Base-by-base conservation (phyloP, 306 rosid species). In the Prunus campanulata region DNA sequence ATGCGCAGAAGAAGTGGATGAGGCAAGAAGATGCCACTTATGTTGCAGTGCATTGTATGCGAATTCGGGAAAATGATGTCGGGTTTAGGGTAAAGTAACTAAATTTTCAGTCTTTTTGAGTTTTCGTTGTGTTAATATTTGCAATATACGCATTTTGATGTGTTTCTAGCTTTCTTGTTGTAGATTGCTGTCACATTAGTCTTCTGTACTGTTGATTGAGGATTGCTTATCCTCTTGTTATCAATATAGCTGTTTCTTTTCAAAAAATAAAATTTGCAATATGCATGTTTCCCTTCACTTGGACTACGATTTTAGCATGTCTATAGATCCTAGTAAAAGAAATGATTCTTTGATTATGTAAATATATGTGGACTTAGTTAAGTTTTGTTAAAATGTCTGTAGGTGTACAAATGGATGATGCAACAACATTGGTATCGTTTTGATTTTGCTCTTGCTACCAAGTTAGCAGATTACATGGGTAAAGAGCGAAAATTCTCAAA, bases 341-440 rank as follows among this genome's bases (percentile, higher is more conserved):
- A 35, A 35, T 35, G 42, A 35, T 35, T 1, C 42, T 16, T 13
- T 51, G 56, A 51, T 35, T 35, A 13, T 15, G 20, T 24, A 24
- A 24, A 59, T 59, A 11, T 24, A 24, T 24, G 3, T 64, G 50
- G 50, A 39, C 6, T 18, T 71, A 8, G 46, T 25, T 51, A 18
- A 51, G 25, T 30, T 11, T 70, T 4, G 2, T 2, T 4, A 16
- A 71, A 71, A 29, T 54, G 52, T 61, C 44, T 59, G 55, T 30
- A 93, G 98, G 98, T 94, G 54, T 94, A 94, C 93, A 91, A 87
- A 85, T 94, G 98, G 97, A 92, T 87, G 97, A 85, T 94, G 96
- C 91, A 89, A 75, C 94, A 89, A 25, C 78, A 74, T 76, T 92
- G 98, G 97, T 87, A 87, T 68, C 83, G 80, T 30, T 94, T 94